Base-by-base conservation (phyloP, 805 yeast genomes). In the Candida caryicola region DNA sequence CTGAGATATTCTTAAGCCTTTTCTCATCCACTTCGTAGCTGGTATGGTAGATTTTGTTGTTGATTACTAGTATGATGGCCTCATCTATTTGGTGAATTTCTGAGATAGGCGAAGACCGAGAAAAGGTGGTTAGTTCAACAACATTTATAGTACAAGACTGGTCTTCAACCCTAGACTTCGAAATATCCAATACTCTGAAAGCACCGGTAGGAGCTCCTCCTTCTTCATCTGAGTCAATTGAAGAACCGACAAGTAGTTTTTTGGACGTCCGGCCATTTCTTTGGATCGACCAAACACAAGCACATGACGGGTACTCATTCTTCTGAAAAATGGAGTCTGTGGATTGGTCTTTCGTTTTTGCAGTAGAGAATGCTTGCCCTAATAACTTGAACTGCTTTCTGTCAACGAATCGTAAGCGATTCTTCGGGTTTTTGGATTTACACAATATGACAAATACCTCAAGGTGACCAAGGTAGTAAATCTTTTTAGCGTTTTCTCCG, bases 171-270 rank as follows among this genome's bases (percentile, higher is more conserved):
- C 41, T 43, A 2, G 39, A 14, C 36, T 55, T 59, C 5, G 45
- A 27, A 5, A 68, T 40, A 39, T 69, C 72, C 13, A 69, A 39
- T 12, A 69, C 60, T 37, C 64, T 67, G 34, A 69, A 55, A 1
- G 57, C 39, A 2, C 74, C 73, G 5, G 25, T 21, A 7, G 25
- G 25, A 21, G 9, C 10, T 7, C 25, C 25, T 0, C 14, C 14
- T 6, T 17, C 21, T 4, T 32, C 34, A 15, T 26, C 19, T 8
- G 34, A 10, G 19, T 29, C 49, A 2, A 44, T 37, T 16, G 31
- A 36, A 5, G 60, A 47, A 1, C 70, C 70, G 23, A 65, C 42
- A n/a, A 69, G 49, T 4, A 69, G 41, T 38, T 68, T 68, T 40
- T 64, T 66, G 8, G 73, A 58, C 3, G 51, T 46, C 14, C 59